Evolutionary conservation across 225 moss, liverwort and hornwort species (phyloP).

Genomic region (Physcomitrellopsis africana): DNA sequence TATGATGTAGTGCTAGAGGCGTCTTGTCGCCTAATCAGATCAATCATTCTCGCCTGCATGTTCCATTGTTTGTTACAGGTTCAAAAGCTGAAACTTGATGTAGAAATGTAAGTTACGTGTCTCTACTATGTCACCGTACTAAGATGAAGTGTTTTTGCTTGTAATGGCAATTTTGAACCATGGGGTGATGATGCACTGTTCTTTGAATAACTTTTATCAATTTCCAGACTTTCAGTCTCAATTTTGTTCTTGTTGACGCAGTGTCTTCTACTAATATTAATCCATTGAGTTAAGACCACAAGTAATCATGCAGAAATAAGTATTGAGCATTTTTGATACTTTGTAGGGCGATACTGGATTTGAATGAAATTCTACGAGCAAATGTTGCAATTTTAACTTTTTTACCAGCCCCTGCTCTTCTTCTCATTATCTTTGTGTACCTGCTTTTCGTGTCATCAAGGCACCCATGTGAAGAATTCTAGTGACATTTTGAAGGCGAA

Average conservation of each 20-base stretch:
- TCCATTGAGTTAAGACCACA: too few relatives aligned
- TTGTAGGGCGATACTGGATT: constrained; percentile 85
- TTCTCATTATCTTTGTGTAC: constrained; percentile 26
- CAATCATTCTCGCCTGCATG: constrained; percentile 30
- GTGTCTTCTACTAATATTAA: background rate
- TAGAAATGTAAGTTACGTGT: constrained; percentile 70
- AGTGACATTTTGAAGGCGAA: background rate
- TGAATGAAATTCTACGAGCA: constrained; percentile 92
- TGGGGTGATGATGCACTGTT: background rate
- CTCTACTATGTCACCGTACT: constrained; percentile 11
- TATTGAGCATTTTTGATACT: constrained; percentile 13
- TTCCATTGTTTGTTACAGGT: constrained; percentile 53
- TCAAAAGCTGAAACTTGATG: constrained; percentile 94
- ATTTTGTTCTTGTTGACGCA: background rate
- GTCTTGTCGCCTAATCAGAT: constrained; percentile 16
- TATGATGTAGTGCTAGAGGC: constrained; percentile 7
- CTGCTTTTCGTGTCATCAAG: background rate
- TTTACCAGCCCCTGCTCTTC: constrained; percentile 74
- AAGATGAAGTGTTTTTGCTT: background rate
- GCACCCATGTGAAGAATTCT: background rate
- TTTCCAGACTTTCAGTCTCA: background rate
- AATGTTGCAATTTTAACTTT: constrained; percentile 95
- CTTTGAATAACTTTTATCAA: background rate
- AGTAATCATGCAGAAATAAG: background rate
- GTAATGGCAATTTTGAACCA: background rate